Base-by-base conservation (phyloP, 768 basidiomycete species). In the Leccinum olivaceopallidum region DNA sequence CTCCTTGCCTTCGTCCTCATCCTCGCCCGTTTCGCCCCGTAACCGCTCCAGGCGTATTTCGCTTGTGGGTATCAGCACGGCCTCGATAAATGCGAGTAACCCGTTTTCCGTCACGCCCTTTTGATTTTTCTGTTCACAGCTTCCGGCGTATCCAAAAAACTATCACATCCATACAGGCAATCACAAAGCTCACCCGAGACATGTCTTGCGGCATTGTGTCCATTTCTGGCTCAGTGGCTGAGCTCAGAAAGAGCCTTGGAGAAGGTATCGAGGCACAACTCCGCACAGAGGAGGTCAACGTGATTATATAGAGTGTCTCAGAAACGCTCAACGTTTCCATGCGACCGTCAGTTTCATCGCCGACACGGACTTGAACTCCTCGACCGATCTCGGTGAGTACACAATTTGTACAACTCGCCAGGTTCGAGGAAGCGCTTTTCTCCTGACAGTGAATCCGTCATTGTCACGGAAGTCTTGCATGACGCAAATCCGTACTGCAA, bases 211-310 rank as follows among this genome's bases (percentile, higher is more conserved):
- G 96, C 2, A 98, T 96, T 0, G 95, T 96, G 2, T 95, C 94
- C 0, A 98, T 75, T 98, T 99, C 69, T 98, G 97, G 96, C 80
- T 98, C 24, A 92, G 89, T 98, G 97, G 96, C 80, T 98, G 24
- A 92, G 89, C 72, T 82, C 97, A 73, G 97, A 99, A 73, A 81
- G 92, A 48, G 95, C 95, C 6, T 75, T 98, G 63, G 97, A 98
- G 32, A 12, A 68, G 90, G 85, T 0, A 98, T 98, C 69, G 95
- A 98, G 69, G 79, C 86, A 0, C 97, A 99, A 69, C 80, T 99
- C 61, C 82, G 89, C 63, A 93, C 92, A 63, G 95, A 98, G 52
- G 92, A 95, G 70, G 92, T 98, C 50, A 85, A 85, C 59, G 88
- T 94, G 85, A 90, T 93, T 9, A 30, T 30, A 91, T 94, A 86